Conservation (phyloP, 257 asterid genomes). For the Scutellaria minor region DNA sequence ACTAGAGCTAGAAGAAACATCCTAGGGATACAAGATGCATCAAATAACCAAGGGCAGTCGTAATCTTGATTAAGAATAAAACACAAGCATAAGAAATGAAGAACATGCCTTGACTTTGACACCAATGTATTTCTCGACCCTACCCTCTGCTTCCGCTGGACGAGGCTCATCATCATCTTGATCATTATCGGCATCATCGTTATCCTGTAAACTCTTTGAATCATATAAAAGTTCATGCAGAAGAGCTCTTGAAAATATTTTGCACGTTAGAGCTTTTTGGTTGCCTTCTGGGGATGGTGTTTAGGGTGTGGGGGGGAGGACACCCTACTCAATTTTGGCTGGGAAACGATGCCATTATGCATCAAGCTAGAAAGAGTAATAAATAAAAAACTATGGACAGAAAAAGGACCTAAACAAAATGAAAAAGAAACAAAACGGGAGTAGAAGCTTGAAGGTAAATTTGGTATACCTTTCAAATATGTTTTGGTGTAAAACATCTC, state of each 20-base stretch:
- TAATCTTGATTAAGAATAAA: constrained; percentile 9
- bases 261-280: no score
- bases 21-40: constrained; percentile 14
- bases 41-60: constrained; percentile 17
- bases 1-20: constrained; percentile 27
- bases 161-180: constrained; percentile 87
- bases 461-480: neutral
- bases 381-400: no score
- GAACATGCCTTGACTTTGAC: constrained; percentile 93
- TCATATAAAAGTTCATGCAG: constrained; percentile 5
- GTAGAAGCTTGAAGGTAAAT: no score
- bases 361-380: no score
- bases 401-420: no score
- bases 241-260: constrained; percentile 11
- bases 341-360: no score
- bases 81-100: constrained; percentile 23
- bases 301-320: no score
- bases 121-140: constrained; percentile 95
- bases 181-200: constrained; percentile 72
- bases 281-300: no score
- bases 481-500: neutral
- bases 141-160: constrained; percentile 73
- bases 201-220: constrained; percentile 59
- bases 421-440: no score
- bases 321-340: no score